Evolutionary conservation across 2,329 filamentous ascomycete species (phyloP).

Genomic region (Aaosphaeria arxii): DNA sequence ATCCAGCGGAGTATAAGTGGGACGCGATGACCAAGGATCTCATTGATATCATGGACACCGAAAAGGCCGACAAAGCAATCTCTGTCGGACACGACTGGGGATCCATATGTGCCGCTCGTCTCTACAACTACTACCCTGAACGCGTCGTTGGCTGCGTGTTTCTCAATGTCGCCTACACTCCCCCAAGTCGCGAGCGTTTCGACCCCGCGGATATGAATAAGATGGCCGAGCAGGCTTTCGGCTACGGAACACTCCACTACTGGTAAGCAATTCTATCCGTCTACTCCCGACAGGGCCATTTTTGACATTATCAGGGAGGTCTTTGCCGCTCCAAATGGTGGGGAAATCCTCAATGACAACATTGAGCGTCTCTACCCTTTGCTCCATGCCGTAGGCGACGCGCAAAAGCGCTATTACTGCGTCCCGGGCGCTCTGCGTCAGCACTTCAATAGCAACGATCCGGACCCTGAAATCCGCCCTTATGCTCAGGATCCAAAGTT

Average conservation of each 20-base stretch:
- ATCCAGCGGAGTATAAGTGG: conserved; percentile 17
- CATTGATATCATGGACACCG: conserved; percentile 23
- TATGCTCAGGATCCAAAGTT: conserved; percentile 34
- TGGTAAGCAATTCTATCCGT: conserved; percentile 14
- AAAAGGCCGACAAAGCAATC: conserved; percentile 26
- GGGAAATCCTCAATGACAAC: conserved; percentile 37
- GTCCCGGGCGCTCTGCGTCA: conserved; percentile 32
- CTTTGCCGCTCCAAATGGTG: conserved; percentile 40
- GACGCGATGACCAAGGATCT: conserved; percentile 22
- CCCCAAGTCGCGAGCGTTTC: conserved; percentile 33
- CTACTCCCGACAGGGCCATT: not conserved
- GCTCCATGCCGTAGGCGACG: conserved; percentile 30
- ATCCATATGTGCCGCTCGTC: conserved; percentile 36
- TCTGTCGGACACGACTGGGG: conserved; percentile 54
- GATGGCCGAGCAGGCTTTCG: conserved; percentile 30
- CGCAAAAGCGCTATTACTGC: conserved; percentile 39
- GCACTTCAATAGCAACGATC: conserved; percentile 13
- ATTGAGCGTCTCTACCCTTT: conserved; percentile 38
- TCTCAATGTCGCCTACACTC: conserved; percentile 43
- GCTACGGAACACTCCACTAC: conserved; percentile 41
- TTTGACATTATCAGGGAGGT: conserved; percentile 36
- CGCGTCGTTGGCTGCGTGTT: conserved; percentile 43
- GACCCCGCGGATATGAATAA: conserved; percentile 31
- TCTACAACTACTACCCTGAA: conserved; percentile 43
- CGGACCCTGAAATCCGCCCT: conserved; percentile 14